Evolutionary conservation across 208 protist genomes (phyloP), one percentile per base, ranked within the genome.

Genomic region (Histomonas meleagridis): DNA sequence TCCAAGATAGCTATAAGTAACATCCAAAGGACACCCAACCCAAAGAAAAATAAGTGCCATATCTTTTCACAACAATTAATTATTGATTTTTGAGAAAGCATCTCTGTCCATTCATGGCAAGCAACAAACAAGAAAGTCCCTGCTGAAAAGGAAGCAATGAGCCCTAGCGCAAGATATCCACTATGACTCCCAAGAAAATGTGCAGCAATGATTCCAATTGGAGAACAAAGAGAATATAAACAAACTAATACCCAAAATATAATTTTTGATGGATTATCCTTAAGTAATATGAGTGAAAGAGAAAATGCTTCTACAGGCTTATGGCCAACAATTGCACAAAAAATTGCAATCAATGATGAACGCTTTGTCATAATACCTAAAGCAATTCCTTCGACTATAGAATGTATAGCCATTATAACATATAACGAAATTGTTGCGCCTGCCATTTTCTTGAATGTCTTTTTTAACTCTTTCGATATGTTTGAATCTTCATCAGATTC

Each of bases 111-210:
- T 43, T 79, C 70, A 43, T 79, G 10, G 21, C 18, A 5, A n/a
- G 40, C 70, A 5, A 79, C 70, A 51, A 49, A 79, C n/a, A 79
- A 79, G 49, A 79, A 79, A n/a, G 70, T 79, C 14, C 70, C 70
- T 12, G 70, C 70, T n/a, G 70, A 79, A 79, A 79, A 79, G 10
- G 70, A 1, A 21, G n/a, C 10, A 49, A 79, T 49, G 16, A 79
- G 16, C 26, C 70, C 40, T 10, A 79, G 1, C 7, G 40, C 40
- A n/a, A 79, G 14, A 28, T 79, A 28, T 10, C 26, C 18, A 9
- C n/a, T 40, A 28, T 32, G 40, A 51, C 26, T 18, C 26, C 32
- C 28, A 18, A 79, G 18, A 51, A 49, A 0, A 49, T 49, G 9
- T n/a, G n/a, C 70, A 18, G 23, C 40, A n/a, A 79, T 79, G 10